Evolutionary conservation across 2,329 filamentous ascomycete genomes (phyloP).

Genomic region (Fusarium camptoceras): DNA sequence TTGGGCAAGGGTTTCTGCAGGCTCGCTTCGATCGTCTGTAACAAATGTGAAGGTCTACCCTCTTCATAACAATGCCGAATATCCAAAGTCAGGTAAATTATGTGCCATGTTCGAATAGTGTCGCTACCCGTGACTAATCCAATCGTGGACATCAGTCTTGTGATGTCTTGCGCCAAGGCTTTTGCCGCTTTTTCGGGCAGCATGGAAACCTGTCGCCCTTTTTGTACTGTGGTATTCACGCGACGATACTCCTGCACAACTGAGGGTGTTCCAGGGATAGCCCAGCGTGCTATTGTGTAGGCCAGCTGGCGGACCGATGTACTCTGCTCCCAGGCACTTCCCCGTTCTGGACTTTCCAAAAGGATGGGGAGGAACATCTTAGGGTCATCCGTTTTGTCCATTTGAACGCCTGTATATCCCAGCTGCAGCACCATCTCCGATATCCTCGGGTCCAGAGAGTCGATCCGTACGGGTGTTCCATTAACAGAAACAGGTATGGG

Average conservation of each 20-base stretch:
- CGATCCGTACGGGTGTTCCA: constrained; percentile 30
- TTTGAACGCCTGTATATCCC: constrained; percentile 5
- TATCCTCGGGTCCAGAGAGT: constrained; percentile 53
- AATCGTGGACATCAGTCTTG: constrained; percentile 31
- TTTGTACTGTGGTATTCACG: constrained; percentile 48
- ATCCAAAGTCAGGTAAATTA: constrained; percentile 47
- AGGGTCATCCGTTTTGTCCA: constrained; percentile 34
- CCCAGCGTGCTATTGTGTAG: constrained; percentile 61
- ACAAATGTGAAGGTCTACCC: constrained; percentile 44
- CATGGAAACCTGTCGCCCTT: constrained; percentile 44
- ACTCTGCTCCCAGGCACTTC: constrained; percentile 69
- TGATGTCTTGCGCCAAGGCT: constrained; percentile 34
- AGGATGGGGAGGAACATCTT: constrained; percentile 75
- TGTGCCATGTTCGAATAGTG: constrained; percentile 38
- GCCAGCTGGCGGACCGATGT: constrained; percentile 62
- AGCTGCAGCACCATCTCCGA: constrained; percentile 55
- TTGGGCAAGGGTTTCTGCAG: background rate
- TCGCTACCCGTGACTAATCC: constrained; percentile 4
- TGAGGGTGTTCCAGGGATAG: constrained; percentile 24
- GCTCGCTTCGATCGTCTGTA: constrained; percentile 40
- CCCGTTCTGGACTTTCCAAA: constrained; percentile 65
- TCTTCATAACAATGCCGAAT: constrained; percentile 46
- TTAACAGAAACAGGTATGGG: constrained; percentile 28
- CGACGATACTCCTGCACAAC: constrained; percentile 54
- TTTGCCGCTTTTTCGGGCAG: constrained; percentile 20